These are phyloP conservation scores for Camelina sativa DNA, from an alignment of 345 rosid genomes.

Conservation along the genomic window DNA sequence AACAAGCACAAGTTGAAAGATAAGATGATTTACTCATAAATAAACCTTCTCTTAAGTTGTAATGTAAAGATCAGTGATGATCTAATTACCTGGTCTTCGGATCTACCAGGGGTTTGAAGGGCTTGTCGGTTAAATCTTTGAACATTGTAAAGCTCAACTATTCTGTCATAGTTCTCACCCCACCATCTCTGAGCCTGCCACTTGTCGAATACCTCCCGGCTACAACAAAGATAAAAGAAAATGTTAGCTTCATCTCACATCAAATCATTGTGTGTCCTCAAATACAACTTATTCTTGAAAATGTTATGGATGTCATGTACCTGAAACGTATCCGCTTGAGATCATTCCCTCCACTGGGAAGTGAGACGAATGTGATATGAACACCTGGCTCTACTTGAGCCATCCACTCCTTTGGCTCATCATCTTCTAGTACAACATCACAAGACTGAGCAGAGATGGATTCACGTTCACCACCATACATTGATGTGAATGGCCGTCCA, in stretches of 20 bases:
- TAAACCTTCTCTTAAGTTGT: not conserved
- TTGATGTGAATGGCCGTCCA: conserved; percentile 45
- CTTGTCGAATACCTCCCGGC: conserved; percentile 95
- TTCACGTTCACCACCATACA: conserved; percentile 56
- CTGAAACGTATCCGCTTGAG: conserved; percentile 96
- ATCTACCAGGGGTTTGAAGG: conserved; percentile 82
- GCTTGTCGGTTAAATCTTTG: conserved; percentile 97
- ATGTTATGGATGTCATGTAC: conserved; percentile 39
- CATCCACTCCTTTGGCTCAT: conserved; percentile 96
- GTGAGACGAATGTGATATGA: conserved; percentile 90
- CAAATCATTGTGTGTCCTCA: not conserved
- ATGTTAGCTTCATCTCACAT: conserved; percentile 20
- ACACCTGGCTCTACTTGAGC: conserved; percentile 99
- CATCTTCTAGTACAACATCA: conserved; percentile 79
- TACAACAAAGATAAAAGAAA: conserved; percentile 41
- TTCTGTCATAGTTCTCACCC: conserved; percentile 95
- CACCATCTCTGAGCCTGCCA: conserved; percentile 99
- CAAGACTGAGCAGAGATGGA: conserved; percentile 68
- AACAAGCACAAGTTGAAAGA: conserved; percentile 6
- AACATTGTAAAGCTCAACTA: conserved; percentile 97
- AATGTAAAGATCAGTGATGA: not conserved
- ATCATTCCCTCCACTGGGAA: conserved; percentile 92
- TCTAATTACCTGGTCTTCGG: conserved; percentile 76
- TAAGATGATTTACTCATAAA: conserved; percentile 4
- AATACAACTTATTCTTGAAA: not conserved